Evolutionary conservation across 139 green algal species (phyloP), one percentile per base, ranked within the genome.

Genomic region (Picochlorum sp.): DNA sequence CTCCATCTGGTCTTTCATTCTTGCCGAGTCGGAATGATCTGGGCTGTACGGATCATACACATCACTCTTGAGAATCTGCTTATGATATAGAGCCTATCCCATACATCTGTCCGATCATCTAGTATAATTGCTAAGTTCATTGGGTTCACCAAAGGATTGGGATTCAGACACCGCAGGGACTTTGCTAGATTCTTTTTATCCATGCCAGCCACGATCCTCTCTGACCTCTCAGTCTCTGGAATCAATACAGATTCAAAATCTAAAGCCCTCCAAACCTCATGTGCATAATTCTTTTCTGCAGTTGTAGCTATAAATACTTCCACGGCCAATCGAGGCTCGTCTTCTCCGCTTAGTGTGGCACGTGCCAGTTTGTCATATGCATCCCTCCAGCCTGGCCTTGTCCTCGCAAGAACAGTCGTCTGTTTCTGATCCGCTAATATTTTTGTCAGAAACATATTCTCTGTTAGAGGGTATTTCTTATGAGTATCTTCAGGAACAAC

Each of bases 221-320:
- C 30, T 24, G 14, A 16, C 30, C 56, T 23, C 14, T 28, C 15
- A 5, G 26, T 45, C 41, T 45, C 14, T 21, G 84, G 77, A 59
- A 93, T 91, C 68, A 94, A 71, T n/a, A 57, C 51, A 1, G 24
- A 67, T 6, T 61, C 49, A 0, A 62, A 62, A 77, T 96, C 89
- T 70, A 96, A 73, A 57, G 92, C 66, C 23, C 89, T 77, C 86
- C 85, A 94, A 1, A 85, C 88, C 61, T 96, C 88, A 41, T 90
- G 67, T 4, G 89, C 89, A 69, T 96, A 96, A 23, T 77, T 70
- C 10, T 77, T 75, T 69, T 92, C 83, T 1, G 88, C 88, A 13
- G 61, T 55, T 0, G 89, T 96, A 75, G 86, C 94, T 18, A 96
- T 83, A 58, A 84, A 94, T 20, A 88, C 79, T 28, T 92, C 83